Evolutionary conservation across 345 rosid genomes (phyloP).

Genomic region (Draba incana): DNA sequence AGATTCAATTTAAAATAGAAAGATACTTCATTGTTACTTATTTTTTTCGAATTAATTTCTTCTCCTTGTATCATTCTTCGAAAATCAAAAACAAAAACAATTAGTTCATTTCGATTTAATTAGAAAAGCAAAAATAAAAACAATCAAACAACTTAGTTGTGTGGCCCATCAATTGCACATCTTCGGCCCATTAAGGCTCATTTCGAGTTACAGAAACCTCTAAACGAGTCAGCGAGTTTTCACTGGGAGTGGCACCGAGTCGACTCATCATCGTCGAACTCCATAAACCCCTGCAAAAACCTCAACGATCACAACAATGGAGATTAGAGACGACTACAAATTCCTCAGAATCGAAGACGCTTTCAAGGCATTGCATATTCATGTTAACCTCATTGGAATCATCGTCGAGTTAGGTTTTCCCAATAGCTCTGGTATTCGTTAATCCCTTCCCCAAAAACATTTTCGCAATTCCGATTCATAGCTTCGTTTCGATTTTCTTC

Average conservation of each 20-base stretch:
- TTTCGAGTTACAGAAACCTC: neutral
- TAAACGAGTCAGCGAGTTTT: neutral
- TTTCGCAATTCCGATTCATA: conserved; percentile 1
- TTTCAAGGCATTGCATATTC: conserved; percentile 33
- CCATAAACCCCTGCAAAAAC: neutral
- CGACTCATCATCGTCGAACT: too few relatives aligned
- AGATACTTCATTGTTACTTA: neutral
- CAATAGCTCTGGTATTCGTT: conserved; percentile 16
- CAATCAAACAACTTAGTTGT: neutral
- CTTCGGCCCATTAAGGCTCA: conserved; percentile 17
- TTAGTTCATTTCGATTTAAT: too few relatives aligned
- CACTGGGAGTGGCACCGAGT: conserved; percentile 20
- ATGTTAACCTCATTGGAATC: conserved; percentile 41
- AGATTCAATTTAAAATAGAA: conserved; percentile 4
- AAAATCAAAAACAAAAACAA: too few relatives aligned
- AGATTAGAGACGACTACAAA: conserved; percentile 39
- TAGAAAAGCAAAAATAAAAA: too few relatives aligned
- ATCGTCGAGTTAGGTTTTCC: conserved; percentile 32
- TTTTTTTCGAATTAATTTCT: neutral
- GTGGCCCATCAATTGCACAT: neutral
- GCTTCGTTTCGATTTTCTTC: neutral
- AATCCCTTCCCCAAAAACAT: neutral
- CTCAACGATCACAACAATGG: conserved; percentile 31
- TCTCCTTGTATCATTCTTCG: neutral
- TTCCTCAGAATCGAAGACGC: conserved; percentile 35